phyloP scores from a whole-genome alignment of 2,329 filamentous ascomycete species.

The Aspergillus sp. region DNA sequence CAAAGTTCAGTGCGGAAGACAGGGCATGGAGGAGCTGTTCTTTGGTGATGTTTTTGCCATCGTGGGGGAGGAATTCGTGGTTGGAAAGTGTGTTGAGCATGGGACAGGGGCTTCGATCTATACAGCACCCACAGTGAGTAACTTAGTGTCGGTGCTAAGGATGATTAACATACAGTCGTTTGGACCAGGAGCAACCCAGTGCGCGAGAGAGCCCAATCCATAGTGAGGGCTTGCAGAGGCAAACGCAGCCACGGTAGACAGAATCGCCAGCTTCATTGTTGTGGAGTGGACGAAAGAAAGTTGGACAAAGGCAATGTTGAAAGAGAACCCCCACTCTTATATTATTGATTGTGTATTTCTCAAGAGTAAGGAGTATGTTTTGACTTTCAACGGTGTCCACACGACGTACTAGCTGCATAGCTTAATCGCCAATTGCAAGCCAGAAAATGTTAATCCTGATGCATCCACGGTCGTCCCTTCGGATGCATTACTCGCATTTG shows the following conservation, averaged over 20 bases:
- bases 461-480: too few species aligned
- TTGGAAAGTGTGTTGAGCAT: conserved; percentile 52
- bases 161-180: neutral
- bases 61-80: conserved; percentile 45
- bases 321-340: too few species aligned
- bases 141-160: neutral
- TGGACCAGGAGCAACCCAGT: neutral
- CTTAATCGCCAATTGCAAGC: too few species aligned
- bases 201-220: neutral
- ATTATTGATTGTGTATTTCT: too few species aligned
- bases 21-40: conserved; percentile 4
- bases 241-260: neutral
- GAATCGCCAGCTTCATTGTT: neutral
- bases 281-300: neutral
- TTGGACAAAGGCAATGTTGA: too few species aligned
- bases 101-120: conserved; percentile 40
- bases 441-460: too few species aligned
- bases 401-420: too few species aligned
- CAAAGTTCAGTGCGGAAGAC: conserved; percentile 7
- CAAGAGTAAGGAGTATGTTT: too few species aligned
- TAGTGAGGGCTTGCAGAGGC: neutral
- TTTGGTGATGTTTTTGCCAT: conserved; percentile 39
- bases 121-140: too few species aligned
- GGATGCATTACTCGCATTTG: too few species aligned
- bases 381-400: too few species aligned